phyloP scores from a whole-genome alignment of 2,329 filamentous ascomycete genomes.

The Teratosphaeria destructans region DNA sequence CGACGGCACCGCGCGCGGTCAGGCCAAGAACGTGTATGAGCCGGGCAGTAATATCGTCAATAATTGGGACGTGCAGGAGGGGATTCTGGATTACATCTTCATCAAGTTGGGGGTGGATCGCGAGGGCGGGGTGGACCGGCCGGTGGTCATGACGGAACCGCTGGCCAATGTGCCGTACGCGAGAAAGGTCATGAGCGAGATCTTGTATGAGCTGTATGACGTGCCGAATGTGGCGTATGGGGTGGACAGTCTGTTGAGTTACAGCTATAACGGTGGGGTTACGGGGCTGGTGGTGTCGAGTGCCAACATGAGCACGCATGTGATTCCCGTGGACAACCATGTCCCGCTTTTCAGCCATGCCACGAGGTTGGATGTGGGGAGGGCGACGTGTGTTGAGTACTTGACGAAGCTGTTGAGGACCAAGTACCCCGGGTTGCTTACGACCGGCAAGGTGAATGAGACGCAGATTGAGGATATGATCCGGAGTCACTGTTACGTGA shows the following conservation, averaged over 20 bases:
- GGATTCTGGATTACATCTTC: slow-evolving; percentile 87
- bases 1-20: slow-evolving; percentile 83
- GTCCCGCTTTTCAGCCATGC: slow-evolving; percentile 68
- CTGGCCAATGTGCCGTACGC: slow-evolving; percentile 86
- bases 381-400: slow-evolving; percentile 81
- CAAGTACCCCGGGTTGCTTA: slow-evolving; percentile 81
- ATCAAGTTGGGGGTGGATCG: slow-evolving; percentile 78
- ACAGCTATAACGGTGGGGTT: slow-evolving; percentile 77
- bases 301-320: slow-evolving; percentile 84
- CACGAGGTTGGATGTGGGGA: slow-evolving; percentile 88
- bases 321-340: slow-evolving; percentile 82
- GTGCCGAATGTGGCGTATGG: slow-evolving; percentile 86
- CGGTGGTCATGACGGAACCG: slow-evolving; percentile 90
- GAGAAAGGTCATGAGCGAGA: slow-evolving; percentile 77
- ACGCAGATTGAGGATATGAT: slow-evolving; percentile 84
- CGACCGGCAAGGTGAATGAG: slow-evolving; percentile 57
- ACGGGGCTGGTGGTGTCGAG: slow-evolving; percentile 86
- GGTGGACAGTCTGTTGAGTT: slow-evolving; percentile 94
- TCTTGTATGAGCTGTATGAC: slow-evolving; percentile 90
- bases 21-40: slow-evolving; percentile 86
- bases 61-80: slow-evolving; percentile 98
- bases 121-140: slow-evolving; percentile 67
- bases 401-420: slow-evolving; percentile 77
- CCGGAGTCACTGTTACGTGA: slow-evolving; percentile 80
- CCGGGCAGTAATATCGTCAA: slow-evolving; percentile 80